Evolutionary conservation across 495 filamentous ascomycete species (phyloP).

Genomic region (Aspergillus baeticus): DNA sequence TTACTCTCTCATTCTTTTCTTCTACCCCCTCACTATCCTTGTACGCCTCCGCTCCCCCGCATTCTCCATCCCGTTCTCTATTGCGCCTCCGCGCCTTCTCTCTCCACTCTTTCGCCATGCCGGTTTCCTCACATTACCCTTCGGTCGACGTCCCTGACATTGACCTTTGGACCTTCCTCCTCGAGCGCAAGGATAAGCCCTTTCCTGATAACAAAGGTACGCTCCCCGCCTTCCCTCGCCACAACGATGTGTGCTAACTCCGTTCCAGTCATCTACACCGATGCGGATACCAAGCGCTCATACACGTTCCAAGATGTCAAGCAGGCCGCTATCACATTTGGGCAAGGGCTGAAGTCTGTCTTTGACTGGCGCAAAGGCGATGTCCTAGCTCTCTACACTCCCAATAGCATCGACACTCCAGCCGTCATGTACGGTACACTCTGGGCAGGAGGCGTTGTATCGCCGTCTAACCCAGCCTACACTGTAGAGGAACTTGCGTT

Average conservation of each 20-base stretch:
- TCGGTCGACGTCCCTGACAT: conserved; percentile 38
- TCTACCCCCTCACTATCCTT: neutral
- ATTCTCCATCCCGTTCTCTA: neutral
- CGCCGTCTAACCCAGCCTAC: conserved; percentile 86
- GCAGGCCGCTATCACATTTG: conserved; percentile 68
- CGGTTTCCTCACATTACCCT: conserved; percentile 40
- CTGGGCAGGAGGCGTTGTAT: conserved; percentile 81
- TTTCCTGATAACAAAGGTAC: conserved; percentile 59
- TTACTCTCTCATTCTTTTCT: neutral
- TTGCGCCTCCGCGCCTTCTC: neutral
- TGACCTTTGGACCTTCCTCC: conserved; percentile 76
- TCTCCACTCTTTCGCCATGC: conserved; percentile 35
- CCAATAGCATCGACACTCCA: conserved; percentile 75
- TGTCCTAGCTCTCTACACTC: conserved; percentile 66
- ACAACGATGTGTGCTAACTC: conserved; percentile 11
- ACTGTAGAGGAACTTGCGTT: conserved; percentile 82
- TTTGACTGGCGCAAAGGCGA: conserved; percentile 84
- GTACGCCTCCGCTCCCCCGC: neutral
- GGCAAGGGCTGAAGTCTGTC: conserved; percentile 66
- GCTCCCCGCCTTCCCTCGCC: neutral
- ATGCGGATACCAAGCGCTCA: conserved; percentile 67
- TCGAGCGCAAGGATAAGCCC: conserved; percentile 67
- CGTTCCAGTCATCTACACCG: conserved; percentile 71
- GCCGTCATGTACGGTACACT: conserved; percentile 72
- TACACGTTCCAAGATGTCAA: conserved; percentile 74